These are phyloP conservation scores for Xanthoconium purpureum DNA, from an alignment of 768 basidiomycete genomes.

Conservation along the genomic window DNA sequence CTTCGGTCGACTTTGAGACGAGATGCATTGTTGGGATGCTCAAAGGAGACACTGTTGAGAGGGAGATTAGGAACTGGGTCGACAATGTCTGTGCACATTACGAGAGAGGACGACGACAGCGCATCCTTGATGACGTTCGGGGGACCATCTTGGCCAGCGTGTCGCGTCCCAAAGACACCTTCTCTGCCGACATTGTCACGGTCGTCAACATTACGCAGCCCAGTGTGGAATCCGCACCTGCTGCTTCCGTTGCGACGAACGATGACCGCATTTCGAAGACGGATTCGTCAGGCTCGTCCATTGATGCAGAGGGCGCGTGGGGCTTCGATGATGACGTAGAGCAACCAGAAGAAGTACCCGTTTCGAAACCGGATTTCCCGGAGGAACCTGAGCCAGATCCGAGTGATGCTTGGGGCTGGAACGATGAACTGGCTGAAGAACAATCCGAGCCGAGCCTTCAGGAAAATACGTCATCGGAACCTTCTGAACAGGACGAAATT, in stretches of 20 bases:
- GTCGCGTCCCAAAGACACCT: slow-evolving; percentile 21
- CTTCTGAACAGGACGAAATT: slow-evolving; percentile 41
- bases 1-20: slow-evolving; percentile 74
- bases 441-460: slow-evolving; percentile 25
- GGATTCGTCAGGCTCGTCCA: slow-evolving; percentile 23
- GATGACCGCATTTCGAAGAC: slow-evolving; percentile 35
- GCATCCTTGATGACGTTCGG: slow-evolving; percentile 63
- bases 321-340: slow-evolving; percentile 50
- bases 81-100: slow-evolving; percentile 70
- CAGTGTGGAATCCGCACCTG: background rate
- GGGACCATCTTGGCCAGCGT: slow-evolving; percentile 43
- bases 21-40: slow-evolving; percentile 49
- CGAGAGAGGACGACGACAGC: slow-evolving; percentile 67
- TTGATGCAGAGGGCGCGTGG: slow-evolving; percentile 42
- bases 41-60: slow-evolving; percentile 45
- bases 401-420: slow-evolving; percentile 76
- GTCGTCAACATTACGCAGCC: background rate
- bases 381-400: slow-evolving; percentile 38
- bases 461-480: slow-evolving; percentile 22
- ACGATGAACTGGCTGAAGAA: slow-evolving; percentile 40
- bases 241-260: slow-evolving; percentile 41
- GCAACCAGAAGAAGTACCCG: slow-evolving; percentile 18
- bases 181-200: slow-evolving; percentile 22
- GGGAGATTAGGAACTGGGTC: slow-evolving; percentile 64
- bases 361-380: slow-evolving; percentile 17